These are phyloP conservation scores for Lactarius sanguifluus DNA, from an alignment of 768 basidiomycete species.

Conservation along the genomic window DNA sequence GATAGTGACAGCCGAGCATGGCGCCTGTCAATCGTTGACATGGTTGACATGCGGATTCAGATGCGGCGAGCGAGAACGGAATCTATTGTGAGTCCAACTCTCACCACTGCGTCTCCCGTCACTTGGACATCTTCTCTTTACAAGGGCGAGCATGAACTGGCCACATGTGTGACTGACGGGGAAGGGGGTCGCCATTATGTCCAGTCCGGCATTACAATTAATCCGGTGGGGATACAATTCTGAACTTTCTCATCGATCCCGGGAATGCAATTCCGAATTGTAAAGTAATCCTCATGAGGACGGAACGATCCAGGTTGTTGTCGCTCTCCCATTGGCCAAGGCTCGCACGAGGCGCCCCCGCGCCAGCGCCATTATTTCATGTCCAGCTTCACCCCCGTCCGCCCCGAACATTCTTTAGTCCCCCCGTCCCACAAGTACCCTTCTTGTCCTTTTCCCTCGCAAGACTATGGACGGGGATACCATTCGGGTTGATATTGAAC, in stretches of 20 bases:
- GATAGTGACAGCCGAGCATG: neutral
- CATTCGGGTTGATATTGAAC: conserved; percentile 8
- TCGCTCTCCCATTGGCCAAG: neutral
- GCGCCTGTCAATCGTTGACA: neutral
- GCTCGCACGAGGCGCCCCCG: neutral
- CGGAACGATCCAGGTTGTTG: too few relatives aligned
- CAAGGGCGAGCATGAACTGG: neutral
- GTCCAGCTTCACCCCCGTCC: too few relatives aligned
- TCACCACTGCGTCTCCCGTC: neutral
- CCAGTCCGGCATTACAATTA: neutral
- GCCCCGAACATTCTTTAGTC: neutral
- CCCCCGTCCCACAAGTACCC: neutral
- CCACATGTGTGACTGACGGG: too few relatives aligned
- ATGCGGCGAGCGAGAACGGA: too few relatives aligned
- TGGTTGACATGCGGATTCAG: too few relatives aligned
- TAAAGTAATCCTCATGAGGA: neutral
- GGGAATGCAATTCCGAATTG: neutral
- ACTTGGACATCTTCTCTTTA: neutral
- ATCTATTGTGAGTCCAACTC: neutral
- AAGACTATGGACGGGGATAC: conserved; percentile 8
- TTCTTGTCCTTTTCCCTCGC: neutral
- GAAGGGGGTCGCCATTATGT: too few relatives aligned
- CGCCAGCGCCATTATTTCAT: neutral
- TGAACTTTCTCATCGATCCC: neutral
- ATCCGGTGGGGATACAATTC: neutral